phyloP scores from a whole-genome alignment of 208 protist genomes.

The Acanthamoeba triangularis region DNA sequence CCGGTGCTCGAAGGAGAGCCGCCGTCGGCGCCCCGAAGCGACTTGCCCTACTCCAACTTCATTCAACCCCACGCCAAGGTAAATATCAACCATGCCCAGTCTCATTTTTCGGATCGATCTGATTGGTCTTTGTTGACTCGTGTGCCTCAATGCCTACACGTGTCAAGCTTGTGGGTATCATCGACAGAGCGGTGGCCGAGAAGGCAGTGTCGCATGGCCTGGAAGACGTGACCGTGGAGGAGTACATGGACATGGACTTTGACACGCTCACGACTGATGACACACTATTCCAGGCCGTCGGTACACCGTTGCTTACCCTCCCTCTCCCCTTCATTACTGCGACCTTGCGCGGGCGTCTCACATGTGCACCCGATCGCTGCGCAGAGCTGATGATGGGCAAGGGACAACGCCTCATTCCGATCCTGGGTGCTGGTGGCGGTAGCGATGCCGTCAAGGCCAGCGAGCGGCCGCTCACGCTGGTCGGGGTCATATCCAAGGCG shows the following conservation, averaged over 20 bases:
- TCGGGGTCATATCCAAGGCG: constrained; percentile 57
- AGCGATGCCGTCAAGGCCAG: neutral
- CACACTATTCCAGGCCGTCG: constrained; percentile 55
- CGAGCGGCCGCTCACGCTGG: neutral
- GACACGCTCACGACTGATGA: neutral
- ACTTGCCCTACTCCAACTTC: neutral
- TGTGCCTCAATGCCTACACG: too few relatives aligned
- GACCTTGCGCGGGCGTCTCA: neutral
- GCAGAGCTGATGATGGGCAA: constrained; percentile 54
- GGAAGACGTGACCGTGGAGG: constrained; percentile 23
- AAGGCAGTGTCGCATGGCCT: constrained; percentile 60
- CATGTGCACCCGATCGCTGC: neutral
- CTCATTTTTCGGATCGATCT: too few relatives aligned
- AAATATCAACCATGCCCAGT: neutral
- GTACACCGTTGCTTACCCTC: neutral
- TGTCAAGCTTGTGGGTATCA: constrained; percentile 63
- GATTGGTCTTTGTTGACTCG: neutral
- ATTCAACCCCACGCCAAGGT: constrained; percentile 3
- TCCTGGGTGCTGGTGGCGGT: neutral
- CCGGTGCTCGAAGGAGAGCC: constrained; percentile 67
- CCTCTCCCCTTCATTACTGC: neutral
- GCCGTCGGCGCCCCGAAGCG: neutral
- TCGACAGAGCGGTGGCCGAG: constrained; percentile 60
- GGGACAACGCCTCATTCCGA: constrained; percentile 63
- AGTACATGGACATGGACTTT: constrained; percentile 77